A percentile compares a stretch with the other conserved stretches of the same genome.
Evolutionary conservation across 1,284 basidiomycete species (phyloP).

Genomic region (Cutaneotrichosporon sp.): DNA sequence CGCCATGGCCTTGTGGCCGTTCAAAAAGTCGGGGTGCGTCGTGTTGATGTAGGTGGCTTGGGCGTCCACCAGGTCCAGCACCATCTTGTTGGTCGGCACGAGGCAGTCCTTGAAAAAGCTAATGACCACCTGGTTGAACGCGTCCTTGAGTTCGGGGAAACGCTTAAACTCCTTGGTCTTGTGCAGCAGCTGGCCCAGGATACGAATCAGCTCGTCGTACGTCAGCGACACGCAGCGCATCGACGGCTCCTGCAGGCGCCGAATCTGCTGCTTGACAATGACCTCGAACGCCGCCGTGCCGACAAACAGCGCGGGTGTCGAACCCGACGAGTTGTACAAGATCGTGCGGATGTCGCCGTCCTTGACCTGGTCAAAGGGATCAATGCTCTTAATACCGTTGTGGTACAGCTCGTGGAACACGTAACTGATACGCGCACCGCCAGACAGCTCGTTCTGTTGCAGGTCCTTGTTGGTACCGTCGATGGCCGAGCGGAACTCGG

Average conservation of each 20-base stretch:
- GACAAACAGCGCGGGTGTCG: constrained; percentile 91
- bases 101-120: constrained; percentile 93
- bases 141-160: constrained; percentile 86
- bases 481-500: constrained; percentile 92
- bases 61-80: constrained; percentile 88
- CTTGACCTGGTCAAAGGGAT: constrained; percentile 97
- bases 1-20: constrained; percentile 92
- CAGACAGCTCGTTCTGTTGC: constrained; percentile 87
- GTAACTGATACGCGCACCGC: constrained; percentile 95
- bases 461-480: constrained; percentile 96
- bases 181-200: constrained; percentile 77
- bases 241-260: constrained; percentile 86
- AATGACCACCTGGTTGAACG: constrained; percentile 90
- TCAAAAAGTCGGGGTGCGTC: constrained; percentile 80
- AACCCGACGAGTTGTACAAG: constrained; percentile 95
- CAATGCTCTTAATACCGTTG: constrained; percentile 89
- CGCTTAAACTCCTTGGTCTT: constrained; percentile 93
- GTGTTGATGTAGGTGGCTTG: constrained; percentile 98
- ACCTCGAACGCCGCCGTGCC: constrained; percentile 95
- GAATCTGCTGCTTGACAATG: constrained; percentile 98
- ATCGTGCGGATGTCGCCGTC: constrained; percentile 95
- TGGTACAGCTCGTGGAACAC: constrained; percentile 98
- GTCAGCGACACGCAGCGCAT: constrained; percentile 90
- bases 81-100: constrained; percentile 90
- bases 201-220: constrained; percentile 94